Evolutionary conservation across 768 basidiomycete genomes (phyloP), one percentile per base, ranked within the genome.

Genomic region (Multifurca ochricompacta): DNA sequence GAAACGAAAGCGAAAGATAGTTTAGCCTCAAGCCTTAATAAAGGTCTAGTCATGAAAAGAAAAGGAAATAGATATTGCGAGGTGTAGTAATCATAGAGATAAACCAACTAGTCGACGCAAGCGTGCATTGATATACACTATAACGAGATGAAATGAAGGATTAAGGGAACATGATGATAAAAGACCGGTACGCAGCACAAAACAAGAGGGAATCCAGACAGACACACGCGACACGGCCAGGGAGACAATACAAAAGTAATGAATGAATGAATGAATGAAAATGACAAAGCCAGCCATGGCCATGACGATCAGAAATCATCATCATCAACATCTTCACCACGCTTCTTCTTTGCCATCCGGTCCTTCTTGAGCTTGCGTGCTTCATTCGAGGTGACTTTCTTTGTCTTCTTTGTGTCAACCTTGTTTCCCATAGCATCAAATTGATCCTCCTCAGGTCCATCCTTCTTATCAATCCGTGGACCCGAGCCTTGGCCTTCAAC

Each of bases 341-440:
- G 77, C 80, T 94, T 94, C 69, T 81, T 85, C 70, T 85, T 76
- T 62, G 87, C 90, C 70, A 95, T 89, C 53, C 94, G 89, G 60
- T 93, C 93, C 83, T 97, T 97, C 91, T 96, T 97, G 63, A 76
- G 71, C 75, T 97, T 98, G 57, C 95, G 83, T 48, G 80, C 79
- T 68, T 98, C 95, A 27, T 77, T 68, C 25, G 93, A 74, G 11
- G 85, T 84, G 59, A 91, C 63, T 78, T 95, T 95, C 81, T 91
- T 93, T 64, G 68, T 63, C 81, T 95, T 94, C 74, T 83, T 88
- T 62, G 37, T 69, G 59, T 89, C 88, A 60, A 93, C 74, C 83
- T 93, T 94, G 87, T 97, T 97, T 57, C 95, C 95, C 88, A 99
- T 90, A 21, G 96, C 96, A 69, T 99, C 96, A 68, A 88, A 98